A percentile compares a stretch with the other conserved stretches of the same genome.
Conservation (phyloP, 176 grass and related monocot species). For the Eleusine coracana region DNA sequence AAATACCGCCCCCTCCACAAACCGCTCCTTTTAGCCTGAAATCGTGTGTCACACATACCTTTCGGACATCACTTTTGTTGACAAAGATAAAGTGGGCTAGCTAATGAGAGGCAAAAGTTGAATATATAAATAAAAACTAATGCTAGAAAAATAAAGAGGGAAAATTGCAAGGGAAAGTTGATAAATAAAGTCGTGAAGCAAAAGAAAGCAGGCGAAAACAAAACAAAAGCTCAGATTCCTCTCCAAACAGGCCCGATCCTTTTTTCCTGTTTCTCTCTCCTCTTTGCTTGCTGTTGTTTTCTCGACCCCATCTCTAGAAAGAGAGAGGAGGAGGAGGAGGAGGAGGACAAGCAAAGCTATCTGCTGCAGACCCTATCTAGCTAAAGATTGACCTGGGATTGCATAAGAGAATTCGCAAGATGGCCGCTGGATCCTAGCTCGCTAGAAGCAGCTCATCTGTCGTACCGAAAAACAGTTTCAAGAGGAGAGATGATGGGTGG, state of each 20-base stretch:
- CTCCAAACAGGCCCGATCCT: constrained; percentile 43
- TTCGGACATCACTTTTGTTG: constrained; percentile 41
- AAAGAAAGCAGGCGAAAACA: constrained; percentile 55
- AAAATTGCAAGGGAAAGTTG: constrained; percentile 35
- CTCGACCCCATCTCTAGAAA: constrained; percentile 43
- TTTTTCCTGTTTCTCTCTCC: background rate
- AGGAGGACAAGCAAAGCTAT: constrained; percentile 46
- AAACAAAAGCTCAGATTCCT: constrained; percentile 68
- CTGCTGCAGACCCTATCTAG: constrained; percentile 26
- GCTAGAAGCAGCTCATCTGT: background rate
- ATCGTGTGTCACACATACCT: constrained; percentile 35
- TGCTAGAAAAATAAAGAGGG: background rate
- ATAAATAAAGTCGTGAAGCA: constrained; percentile 45
- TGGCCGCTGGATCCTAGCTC: constrained; percentile 9
- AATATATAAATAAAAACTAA: constrained; percentile 1
- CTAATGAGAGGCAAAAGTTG: background rate
- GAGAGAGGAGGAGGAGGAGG: constrained; percentile 24
- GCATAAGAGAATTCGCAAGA: constrained; percentile 43
- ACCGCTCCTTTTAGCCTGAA: constrained; percentile 37
- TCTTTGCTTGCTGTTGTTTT: constrained; percentile 8
- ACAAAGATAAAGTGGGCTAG: constrained; percentile 45
- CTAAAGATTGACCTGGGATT: constrained; percentile 50
- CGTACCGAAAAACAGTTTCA: background rate
- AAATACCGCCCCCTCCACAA: constrained; percentile 32
- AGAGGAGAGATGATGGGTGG: constrained; percentile 50